phyloP scores from a whole-genome alignment of 495 filamentous ascomycete genomes.

The Tetracladium marchalianum region DNA sequence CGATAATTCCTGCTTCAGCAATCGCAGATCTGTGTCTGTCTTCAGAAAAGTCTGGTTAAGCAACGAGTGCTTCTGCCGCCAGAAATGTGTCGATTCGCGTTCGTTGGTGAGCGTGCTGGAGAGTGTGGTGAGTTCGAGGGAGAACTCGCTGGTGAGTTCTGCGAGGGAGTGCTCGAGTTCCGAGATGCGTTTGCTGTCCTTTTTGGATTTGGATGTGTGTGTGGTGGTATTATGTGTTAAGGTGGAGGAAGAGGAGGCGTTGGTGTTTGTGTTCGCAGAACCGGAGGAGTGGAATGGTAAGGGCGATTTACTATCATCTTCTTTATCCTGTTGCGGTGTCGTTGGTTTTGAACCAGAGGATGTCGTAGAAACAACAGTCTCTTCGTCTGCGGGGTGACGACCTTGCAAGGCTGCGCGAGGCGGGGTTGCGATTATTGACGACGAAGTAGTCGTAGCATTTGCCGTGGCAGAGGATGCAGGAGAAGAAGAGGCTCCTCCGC shows the following conservation, averaged over 20 bases:
- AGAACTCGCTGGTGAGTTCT: constrained; percentile 35
- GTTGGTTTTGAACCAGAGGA: not conserved
- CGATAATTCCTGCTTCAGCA: constrained; percentile 31
- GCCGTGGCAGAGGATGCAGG: not conserved
- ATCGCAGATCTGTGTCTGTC: constrained; percentile 31
- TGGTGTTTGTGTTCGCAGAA: too few species aligned
- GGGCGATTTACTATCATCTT: not conserved
- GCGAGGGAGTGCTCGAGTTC: constrained; percentile 33
- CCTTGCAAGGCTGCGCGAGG: constrained; percentile 10
- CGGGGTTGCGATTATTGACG: constrained; percentile 9
- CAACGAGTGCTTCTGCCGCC: constrained; percentile 34
- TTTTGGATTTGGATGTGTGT: not conserved
- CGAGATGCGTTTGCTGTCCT: constrained; percentile 20
- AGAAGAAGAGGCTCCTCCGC: not conserved
- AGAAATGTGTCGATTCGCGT: constrained; percentile 33
- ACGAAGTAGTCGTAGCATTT: constrained; percentile 10
- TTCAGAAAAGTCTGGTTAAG: constrained; percentile 33
- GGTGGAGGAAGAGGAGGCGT: too few species aligned
- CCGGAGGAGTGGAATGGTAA: not conserved
- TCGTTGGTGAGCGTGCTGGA: constrained; percentile 32
- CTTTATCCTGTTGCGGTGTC: not conserved
- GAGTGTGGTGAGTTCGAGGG: constrained; percentile 34
- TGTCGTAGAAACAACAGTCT: constrained; percentile 9
- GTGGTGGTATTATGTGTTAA: not conserved
- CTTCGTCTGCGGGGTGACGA: constrained; percentile 6